Percentiles rank a stretch among this genome's conserved stretches.
Conservation (phyloP, 306 rosid species). For the Dalbergia cultrata region DNA sequence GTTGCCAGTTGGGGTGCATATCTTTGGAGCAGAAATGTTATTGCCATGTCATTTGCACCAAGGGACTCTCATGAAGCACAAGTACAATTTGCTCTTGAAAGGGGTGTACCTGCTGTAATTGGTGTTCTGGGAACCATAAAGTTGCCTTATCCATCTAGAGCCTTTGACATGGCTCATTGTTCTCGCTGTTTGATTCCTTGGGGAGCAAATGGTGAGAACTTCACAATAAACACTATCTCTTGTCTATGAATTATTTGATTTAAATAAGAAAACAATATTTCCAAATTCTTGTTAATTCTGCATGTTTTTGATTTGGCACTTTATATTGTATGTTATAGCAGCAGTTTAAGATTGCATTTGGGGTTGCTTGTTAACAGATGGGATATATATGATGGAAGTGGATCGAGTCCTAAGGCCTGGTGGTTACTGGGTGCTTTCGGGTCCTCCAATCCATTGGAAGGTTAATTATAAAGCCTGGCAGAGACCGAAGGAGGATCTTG, state of each 20-base stretch:
- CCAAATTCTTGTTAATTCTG: neutral
- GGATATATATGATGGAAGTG: conserved; percentile 77
- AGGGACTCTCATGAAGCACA: conserved; percentile 85
- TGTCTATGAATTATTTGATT: neutral
- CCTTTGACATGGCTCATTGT: conserved; percentile 91
- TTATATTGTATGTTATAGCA: conserved; percentile 29
- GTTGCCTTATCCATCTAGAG: conserved; percentile 81
- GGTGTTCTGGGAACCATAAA: conserved; percentile 78
- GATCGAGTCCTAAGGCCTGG: conserved; percentile 89
- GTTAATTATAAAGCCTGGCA: conserved; percentile 72
- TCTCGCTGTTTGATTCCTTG: conserved; percentile 91
- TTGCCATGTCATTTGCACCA: conserved; percentile 90
- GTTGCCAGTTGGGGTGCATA: conserved; percentile 94
- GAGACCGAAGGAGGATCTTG: conserved; percentile 79
- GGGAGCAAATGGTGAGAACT: conserved; percentile 72
- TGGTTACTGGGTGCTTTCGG: conserved; percentile 86
- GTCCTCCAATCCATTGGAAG: conserved; percentile 85
- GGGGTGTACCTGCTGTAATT: conserved; percentile 83
- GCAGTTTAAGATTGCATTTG: conserved; percentile 20
- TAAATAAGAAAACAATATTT: conserved; percentile 23
- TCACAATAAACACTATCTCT: neutral
- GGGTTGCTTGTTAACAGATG: conserved; percentile 55
- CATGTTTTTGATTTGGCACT: conserved; percentile 13
- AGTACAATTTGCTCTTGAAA: conserved; percentile 86
- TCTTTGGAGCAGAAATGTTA: conserved; percentile 76